Base-by-base conservation (phyloP, 257 asterid species). In the Plantago major region DNA sequence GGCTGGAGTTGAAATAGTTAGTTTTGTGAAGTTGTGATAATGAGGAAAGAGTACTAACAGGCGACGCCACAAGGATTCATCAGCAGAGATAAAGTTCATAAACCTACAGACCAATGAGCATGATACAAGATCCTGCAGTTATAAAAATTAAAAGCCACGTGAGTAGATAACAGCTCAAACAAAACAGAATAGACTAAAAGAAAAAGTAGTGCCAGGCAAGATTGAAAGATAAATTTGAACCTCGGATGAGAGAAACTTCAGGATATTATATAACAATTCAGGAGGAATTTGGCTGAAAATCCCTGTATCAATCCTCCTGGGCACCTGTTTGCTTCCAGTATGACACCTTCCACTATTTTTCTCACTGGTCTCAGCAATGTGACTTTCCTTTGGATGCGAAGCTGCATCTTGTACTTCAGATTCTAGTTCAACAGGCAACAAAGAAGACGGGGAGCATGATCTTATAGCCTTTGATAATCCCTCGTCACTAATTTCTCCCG, bases 31-130 rank as follows among this genome's bases (percentile, higher is more conserved):
- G 60, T 60, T 12, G 42, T 38, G 42, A 46, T 49, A 12, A 13
- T 51, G 42, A 54, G 54, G 48, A 53, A 64, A 33, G 55, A 67
- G 60, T 68, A 81, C 96, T 88, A 55, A 88, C 96, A 88, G 74
- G 83, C 87, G 86, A 54, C 91, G 84, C 96, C 96, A 88, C 82
- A 85, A 60, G 15, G 89, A 81, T 75, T 88, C 96, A 63, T 85
- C 96, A 22, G 89, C 80, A 73, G 94, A 89, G 70, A 82, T 88
- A 78, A 60, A 63, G 64, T 76, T 83, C 18, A 88, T 76, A 75
- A 85, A 88, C 78, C 79, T 78, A 75, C 94, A 88, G 49, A 80
- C 91, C 84, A 83, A 43, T n/a, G 96, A 79, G 71, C 96, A 88
- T 5, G 91, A 74, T 66, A 79, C 81, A 64, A 88, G 96, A 81